Base-by-base conservation (phyloP, 352 stramenopile genomes). In the Globisporangium uncinulatum region DNA sequence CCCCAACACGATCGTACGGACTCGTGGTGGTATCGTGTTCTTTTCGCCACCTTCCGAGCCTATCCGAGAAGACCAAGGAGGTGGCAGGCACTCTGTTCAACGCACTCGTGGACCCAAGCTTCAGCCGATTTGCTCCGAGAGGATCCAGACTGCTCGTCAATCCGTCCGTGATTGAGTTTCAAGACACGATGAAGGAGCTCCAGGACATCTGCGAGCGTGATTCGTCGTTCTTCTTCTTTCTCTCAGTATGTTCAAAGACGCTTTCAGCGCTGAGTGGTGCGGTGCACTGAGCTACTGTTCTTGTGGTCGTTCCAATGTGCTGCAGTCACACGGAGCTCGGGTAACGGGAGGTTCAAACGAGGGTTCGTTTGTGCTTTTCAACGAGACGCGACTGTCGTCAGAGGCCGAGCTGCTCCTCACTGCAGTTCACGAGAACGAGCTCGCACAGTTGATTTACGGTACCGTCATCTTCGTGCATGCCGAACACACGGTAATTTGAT, bases 151-250 rank as follows among this genome's bases (percentile, higher is more conserved):
- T 93, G 34, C 60, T 93, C 8, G 39, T 93, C 21, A 93, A 93
- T 59, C 83, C 83, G n/a, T 92, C 83, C 2, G 63, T 90, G 7
- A 85, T 93, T 57, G 79, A 93, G 42, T 91, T 93, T 31, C 79
- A 89, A 60, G 75, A 87, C 46, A 79, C 76, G 9, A 82, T 89
- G 72, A 75, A 75, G 45, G 83, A 93, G 17, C 50, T 93, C 1
- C 63, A 69, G 14, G 45, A 53, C 13, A 63, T 87, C 36, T 76
- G 67, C 14, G 54, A 65, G 0, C 58, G 44, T 13, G 59, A 88
- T 19, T 74, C 76, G 4, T 70, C 77, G 2, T 85, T 90, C 58
- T 86, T 89, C 59, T 59, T 92, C 54, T 84, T 67, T 29, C 46
- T 92, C 4, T 73, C 74, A 51, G 79, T 90, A 72, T 44, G 72